Percentiles rank a stretch among this genome's conserved stretches.
Evolutionary conservation across 345 rosid genomes (phyloP).

Genomic region (Syzygium jambos): DNA sequence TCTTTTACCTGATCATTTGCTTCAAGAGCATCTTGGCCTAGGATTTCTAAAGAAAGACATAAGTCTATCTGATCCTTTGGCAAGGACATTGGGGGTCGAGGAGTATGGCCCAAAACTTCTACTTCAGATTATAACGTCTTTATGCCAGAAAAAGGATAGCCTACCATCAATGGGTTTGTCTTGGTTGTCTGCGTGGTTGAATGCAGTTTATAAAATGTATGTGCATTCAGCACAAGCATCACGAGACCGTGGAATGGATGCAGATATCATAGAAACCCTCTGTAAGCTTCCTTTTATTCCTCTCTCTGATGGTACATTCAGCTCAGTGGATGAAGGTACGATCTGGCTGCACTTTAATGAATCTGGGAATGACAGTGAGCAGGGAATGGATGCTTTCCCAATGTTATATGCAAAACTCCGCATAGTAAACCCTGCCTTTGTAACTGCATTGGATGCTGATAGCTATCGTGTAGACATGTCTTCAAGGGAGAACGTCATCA

Average conservation of each 20-base stretch:
- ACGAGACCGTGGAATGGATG: slow-evolving; percentile 15
- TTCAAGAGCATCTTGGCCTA: slow-evolving; percentile 72
- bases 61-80: slow-evolving; percentile 64
- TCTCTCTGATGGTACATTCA: slow-evolving; percentile 66
- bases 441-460: slow-evolving; percentile 36
- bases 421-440: slow-evolving; percentile 50
- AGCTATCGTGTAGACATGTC: slow-evolving; percentile 12
- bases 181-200: slow-evolving; percentile 77
- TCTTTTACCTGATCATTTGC: slow-evolving; percentile 55
- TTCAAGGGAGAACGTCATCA: slow-evolving; percentile 29
- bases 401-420: slow-evolving; percentile 62
- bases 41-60: slow-evolving; percentile 71
- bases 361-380: slow-evolving; percentile 32
- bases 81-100: slow-evolving; percentile 67
- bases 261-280: slow-evolving; percentile 34
- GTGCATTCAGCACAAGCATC: slow-evolving; percentile 32
- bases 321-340: slow-evolving; percentile 59
- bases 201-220: slow-evolving; percentile 33
- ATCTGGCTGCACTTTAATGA: slow-evolving; percentile 78
- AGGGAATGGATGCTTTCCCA: slow-evolving; percentile 59
- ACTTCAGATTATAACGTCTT: slow-evolving; percentile 42
- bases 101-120: slow-evolving; percentile 72
- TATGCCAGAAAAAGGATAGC: slow-evolving; percentile 46
- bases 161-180: slow-evolving; percentile 53
- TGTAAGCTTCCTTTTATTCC: slow-evolving; percentile 65